A percentile compares a stretch with the other conserved stretches of the same genome.
These are phyloP conservation scores for Lepiota brunneoincarnata DNA, from an alignment of 768 basidiomycete genomes.

Conservation along the genomic window DNA sequence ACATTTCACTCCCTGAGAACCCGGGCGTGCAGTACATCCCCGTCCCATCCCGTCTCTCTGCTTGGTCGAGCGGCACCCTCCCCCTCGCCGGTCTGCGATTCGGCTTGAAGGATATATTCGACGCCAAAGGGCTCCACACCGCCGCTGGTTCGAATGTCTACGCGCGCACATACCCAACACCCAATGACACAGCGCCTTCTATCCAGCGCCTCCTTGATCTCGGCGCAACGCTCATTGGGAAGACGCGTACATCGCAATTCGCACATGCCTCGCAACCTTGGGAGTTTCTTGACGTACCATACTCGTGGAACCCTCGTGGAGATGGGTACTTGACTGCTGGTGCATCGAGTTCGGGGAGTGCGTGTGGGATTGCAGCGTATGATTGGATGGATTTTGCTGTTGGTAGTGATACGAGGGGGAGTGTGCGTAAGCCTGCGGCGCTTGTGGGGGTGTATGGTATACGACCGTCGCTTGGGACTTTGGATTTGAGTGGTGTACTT, in stretches of 20 bases:
- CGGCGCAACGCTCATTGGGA: slow-evolving; percentile 52
- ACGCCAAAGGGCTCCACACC: slow-evolving; percentile 31
- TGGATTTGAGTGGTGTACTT: slow-evolving; percentile 30
- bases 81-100: slow-evolving; percentile 46
- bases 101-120: slow-evolving; percentile 44
- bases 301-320: slow-evolving; percentile 36
- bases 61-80: slow-evolving; percentile 19
- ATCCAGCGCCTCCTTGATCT: slow-evolving; percentile 43
- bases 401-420: slow-evolving; percentile 38
- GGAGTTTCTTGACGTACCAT: slow-evolving; percentile 33
- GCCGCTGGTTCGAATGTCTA: slow-evolving; percentile 34
- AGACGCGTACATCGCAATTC: slow-evolving; percentile 51
- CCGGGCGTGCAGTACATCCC: slow-evolving; percentile 34
- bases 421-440: slow-evolving; percentile 38
- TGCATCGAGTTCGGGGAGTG: slow-evolving; percentile 37
- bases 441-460: slow-evolving; percentile 36
- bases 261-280: slow-evolving; percentile 44
- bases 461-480: slow-evolving; percentile 29
- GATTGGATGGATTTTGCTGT: slow-evolving; percentile 36
- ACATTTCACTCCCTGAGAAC: slow-evolving; percentile 23
- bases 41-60: slow-evolving; percentile 47
- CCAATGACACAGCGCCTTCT: slow-evolving; percentile 34
- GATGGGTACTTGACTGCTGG: slow-evolving; percentile 35
- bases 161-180: slow-evolving; percentile 29
- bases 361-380: slow-evolving; percentile 36